phyloP scores from a whole-genome alignment of 2,329 filamentous ascomycete species.

The Reticulascus tulasneorum region DNA sequence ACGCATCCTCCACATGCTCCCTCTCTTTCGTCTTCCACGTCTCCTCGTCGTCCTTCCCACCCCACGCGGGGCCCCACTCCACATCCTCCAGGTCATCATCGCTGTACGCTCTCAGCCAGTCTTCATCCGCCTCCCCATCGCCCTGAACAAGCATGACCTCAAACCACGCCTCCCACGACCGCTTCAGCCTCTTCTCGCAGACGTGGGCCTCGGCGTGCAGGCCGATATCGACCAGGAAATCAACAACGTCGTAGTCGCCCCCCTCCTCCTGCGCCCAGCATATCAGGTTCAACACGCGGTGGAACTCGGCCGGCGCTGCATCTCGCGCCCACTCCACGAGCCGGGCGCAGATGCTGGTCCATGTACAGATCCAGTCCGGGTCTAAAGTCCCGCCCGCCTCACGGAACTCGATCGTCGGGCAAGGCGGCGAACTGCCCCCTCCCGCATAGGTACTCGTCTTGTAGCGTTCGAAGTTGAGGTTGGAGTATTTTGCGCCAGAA shows the following conservation, averaged over 20 bases:
- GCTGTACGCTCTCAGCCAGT: too few species aligned
- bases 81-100: too few species aligned
- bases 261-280: slow-evolving; percentile 15
- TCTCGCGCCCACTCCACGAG: slow-evolving; percentile 23
- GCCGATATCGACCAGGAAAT: slow-evolving; percentile 30
- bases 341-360: slow-evolving; percentile 29
- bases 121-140: too few species aligned
- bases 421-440: not conserved
- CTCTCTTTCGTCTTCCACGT: not conserved
- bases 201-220: slow-evolving; percentile 23
- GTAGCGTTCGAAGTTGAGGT: slow-evolving; percentile 11
- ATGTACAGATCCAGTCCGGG: slow-evolving; percentile 26
- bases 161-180: slow-evolving; percentile 19
- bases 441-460: not conserved
- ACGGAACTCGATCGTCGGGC: slow-evolving; percentile 31
- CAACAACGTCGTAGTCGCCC: slow-evolving; percentile 28
- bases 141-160: slow-evolving; percentile 15
- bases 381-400: slow-evolving; percentile 30
- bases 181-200: slow-evolving; percentile 20
- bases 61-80: slow-evolving; percentile 1
- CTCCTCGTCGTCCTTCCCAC: not conserved
- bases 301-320: slow-evolving; percentile 22
- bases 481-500: slow-evolving; percentile 4
- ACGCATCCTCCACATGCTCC: too few species aligned
- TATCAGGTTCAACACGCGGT: slow-evolving; percentile 20